Conservation (phyloP, 805 yeast genomes). For the Komagataella phaffii region DNA sequence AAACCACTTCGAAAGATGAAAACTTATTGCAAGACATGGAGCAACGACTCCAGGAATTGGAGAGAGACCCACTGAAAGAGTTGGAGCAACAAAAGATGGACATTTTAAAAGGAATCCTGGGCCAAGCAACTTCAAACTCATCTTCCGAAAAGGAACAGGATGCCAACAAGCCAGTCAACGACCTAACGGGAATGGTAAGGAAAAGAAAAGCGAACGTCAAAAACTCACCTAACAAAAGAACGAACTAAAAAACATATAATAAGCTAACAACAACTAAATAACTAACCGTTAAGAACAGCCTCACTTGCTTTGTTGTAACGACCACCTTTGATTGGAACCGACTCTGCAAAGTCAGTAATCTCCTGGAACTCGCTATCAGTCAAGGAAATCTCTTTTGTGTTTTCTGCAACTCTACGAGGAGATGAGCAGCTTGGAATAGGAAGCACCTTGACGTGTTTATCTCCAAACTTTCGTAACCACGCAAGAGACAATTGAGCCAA, state of each 20-base stretch:
- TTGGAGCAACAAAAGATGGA: slow-evolving; percentile 35
- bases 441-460: slow-evolving; percentile 26
- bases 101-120: slow-evolving; percentile 43
- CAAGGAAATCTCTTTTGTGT: slow-evolving; percentile 33
- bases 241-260: neutral
- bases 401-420: slow-evolving; percentile 44
- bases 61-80: slow-evolving; percentile 35
- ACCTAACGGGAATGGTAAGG: slow-evolving; percentile 48
- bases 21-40: slow-evolving; percentile 42
- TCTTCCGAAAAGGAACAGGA: slow-evolving; percentile 6
- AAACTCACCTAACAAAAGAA: neutral
- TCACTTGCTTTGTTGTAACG: slow-evolving; percentile 7
- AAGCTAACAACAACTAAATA: neutral
- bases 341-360: slow-evolving; percentile 30
- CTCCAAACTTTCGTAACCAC: slow-evolving; percentile 38
- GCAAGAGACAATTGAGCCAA: slow-evolving; percentile 62
- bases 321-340: slow-evolving; percentile 34
- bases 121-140: slow-evolving; percentile 21
- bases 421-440: slow-evolving; percentile 73
- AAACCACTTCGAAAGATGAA: slow-evolving; percentile 24
- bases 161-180: slow-evolving; percentile 30
- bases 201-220: slow-evolving; percentile 20
- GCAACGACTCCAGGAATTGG: slow-evolving; percentile 40
- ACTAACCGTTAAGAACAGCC: slow-evolving; percentile 1
- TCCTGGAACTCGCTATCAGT: slow-evolving; percentile 43